Conservation (phyloP, 805 yeast species). For the Schwanniomyces vanrijiae region DNA sequence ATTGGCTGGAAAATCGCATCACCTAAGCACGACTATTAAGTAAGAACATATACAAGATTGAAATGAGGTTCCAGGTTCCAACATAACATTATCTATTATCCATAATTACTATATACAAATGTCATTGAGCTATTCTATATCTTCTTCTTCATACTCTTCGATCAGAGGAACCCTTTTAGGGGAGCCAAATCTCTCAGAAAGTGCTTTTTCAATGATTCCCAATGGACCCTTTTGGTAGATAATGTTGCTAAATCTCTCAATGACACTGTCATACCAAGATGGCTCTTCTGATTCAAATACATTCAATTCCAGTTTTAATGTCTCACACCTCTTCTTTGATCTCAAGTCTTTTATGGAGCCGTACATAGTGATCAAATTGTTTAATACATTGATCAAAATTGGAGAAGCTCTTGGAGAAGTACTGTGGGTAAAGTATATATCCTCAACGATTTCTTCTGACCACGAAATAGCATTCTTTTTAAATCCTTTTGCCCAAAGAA, state of each 20-base stretch:
- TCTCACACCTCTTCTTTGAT: conserved; percentile 27
- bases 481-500: conserved; percentile 42
- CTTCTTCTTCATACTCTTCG: conserved; percentile 44
- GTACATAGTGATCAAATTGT: conserved; percentile 35
- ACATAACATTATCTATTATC: background rate
- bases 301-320: conserved; percentile 22
- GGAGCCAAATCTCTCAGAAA: conserved; percentile 38
- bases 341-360: conserved; percentile 18
- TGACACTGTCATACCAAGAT: conserved; percentile 34
- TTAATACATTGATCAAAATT: conserved; percentile 28
- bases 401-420: conserved; percentile 25
- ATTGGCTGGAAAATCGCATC: conserved; percentile 11
- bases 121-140: conserved; percentile 22
- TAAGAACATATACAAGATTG: background rate
- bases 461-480: conserved; percentile 39
- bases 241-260: conserved; percentile 35
- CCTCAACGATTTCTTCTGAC: conserved; percentile 42
- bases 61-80: no score
- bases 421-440: conserved; percentile 29
- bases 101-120: background rate
- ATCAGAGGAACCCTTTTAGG: conserved; percentile 33
- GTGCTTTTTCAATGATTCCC: conserved; percentile 40
- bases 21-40: background rate
- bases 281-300: conserved; percentile 23
- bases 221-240: conserved; percentile 43